Conservation (phyloP, 768 basidiomycete species). For the Auricularia auricula-judae region DNA sequence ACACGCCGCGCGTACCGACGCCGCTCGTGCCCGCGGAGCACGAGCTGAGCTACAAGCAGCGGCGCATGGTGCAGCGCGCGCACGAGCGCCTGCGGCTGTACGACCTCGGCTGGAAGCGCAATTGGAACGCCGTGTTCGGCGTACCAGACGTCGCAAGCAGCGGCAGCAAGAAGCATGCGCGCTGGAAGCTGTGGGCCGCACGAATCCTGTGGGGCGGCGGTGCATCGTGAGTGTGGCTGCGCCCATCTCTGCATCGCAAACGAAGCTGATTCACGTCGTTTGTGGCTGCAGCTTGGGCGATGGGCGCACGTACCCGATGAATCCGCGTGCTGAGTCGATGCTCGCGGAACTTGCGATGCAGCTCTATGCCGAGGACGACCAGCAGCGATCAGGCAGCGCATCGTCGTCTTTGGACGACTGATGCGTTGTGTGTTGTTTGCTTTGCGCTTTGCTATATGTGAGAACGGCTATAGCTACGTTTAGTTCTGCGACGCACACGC, state of each 20-base stretch:
- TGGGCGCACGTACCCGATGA: slow-evolving; percentile 56
- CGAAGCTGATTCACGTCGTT: not conserved
- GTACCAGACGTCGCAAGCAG: slow-evolving; percentile 14
- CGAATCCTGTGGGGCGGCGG: slow-evolving; percentile 49
- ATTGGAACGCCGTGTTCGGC: slow-evolving; percentile 63
- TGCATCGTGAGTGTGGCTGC: slow-evolving; percentile 41
- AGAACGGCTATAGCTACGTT: too few species aligned
- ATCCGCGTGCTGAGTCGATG: slow-evolving; percentile 55
- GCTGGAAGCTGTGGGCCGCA: slow-evolving; percentile 38
- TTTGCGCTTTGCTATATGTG: too few species aligned
- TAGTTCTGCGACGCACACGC: too few species aligned
- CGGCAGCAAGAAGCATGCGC: slow-evolving; percentile 4
- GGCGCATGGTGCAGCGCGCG: slow-evolving; percentile 52
- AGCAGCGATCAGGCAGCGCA: slow-evolving; percentile 6
- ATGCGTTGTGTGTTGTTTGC: too few species aligned
- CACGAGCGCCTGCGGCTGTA: slow-evolving; percentile 53
- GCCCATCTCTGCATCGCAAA: not conserved
- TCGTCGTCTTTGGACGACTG: too few species aligned
- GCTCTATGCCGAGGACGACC: slow-evolving; percentile 43
- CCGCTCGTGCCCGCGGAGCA: slow-evolving; percentile 55
- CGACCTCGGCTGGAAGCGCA: slow-evolving; percentile 61
- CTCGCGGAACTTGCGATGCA: slow-evolving; percentile 53
- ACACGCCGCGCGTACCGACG: not conserved
- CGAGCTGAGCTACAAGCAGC: slow-evolving; percentile 55
- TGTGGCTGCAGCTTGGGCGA: slow-evolving; percentile 41